phyloP scores from a whole-genome alignment of 495 filamentous ascomycete species.

The Aspergillus nidulans region DNA sequence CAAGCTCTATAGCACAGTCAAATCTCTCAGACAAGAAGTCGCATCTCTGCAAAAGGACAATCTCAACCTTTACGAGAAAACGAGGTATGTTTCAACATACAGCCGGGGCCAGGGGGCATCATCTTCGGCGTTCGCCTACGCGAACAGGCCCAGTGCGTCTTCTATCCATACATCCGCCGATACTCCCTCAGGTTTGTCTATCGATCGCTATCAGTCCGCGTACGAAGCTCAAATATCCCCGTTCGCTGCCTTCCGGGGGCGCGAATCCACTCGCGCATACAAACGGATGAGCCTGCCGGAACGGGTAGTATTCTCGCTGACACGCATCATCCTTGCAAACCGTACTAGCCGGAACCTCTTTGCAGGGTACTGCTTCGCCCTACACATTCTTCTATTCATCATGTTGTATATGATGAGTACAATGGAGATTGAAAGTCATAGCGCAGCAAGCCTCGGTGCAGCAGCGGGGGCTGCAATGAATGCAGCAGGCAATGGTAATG shows the following conservation, averaged over 20 bases:
- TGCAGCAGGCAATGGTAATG: conserved; percentile 26
- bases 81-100: conserved; percentile 91
- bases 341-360: conserved; percentile 90
- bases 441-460: conserved; percentile 43
- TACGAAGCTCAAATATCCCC: conserved; percentile 95
- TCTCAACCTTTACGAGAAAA: conserved; percentile 95
- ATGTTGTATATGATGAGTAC: conserved; percentile 82
- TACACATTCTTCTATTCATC: conserved; percentile 81
- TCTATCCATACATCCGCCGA: conserved; percentile 59
- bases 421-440: conserved; percentile 53
- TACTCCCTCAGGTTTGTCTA: conserved; percentile 57
- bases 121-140: conserved; percentile 69
- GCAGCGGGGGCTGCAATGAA: conserved; percentile 42
- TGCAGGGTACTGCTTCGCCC: conserved; percentile 83
- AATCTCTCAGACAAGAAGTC: conserved; percentile 85
- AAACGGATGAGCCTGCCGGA: conserved; percentile 92
- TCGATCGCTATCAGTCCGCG: conserved; percentile 86
- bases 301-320: conserved; percentile 83
- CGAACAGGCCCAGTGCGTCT: conserved; percentile 68
- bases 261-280: conserved; percentile 88
- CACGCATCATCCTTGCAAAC: conserved; percentile 84
- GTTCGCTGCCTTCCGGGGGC: conserved; percentile 89
- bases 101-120: conserved; percentile 59
- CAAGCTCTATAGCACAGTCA: conserved; percentile 73
- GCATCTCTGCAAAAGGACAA: conserved; percentile 94